Percentiles rank a stretch among this genome's conserved stretches.
Evolutionary conservation across 495 filamentous ascomycete species (phyloP).

Genomic region (Aspergillus incahuasiensis): DNA sequence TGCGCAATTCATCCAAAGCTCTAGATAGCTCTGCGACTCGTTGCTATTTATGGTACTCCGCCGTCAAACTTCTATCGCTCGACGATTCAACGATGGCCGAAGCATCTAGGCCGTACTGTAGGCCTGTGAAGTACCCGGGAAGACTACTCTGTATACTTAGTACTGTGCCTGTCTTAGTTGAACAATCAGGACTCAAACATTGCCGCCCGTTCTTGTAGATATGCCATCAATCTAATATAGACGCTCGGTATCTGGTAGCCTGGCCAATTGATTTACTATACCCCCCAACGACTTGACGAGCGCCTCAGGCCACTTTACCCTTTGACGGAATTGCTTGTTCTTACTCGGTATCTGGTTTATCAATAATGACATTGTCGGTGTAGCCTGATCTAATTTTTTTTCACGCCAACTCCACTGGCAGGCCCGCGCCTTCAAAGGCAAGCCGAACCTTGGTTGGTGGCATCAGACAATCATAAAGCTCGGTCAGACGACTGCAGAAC

Average conservation of each 20-base stretch:
- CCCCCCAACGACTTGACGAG: not conserved
- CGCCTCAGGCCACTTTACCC: not conserved
- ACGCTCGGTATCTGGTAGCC: not conserved
- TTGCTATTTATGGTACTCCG: too few species aligned
- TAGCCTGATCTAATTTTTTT: constrained; percentile 7
- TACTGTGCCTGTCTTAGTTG: not conserved
- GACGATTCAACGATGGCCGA: too few species aligned
- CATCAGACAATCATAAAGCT: not conserved
- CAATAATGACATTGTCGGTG: not conserved
- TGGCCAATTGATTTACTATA: not conserved
- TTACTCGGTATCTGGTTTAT: not conserved
- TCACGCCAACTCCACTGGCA: constrained; percentile 9
- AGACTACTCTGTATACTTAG: not conserved
- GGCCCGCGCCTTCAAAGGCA: constrained; percentile 12
- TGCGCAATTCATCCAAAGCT: too few species aligned
- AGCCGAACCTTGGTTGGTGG: constrained; percentile 11
- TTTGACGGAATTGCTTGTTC: not conserved
- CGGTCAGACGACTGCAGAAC: not conserved
- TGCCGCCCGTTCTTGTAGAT: constrained; percentile 1
- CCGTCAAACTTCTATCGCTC: too few species aligned
- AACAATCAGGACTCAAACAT: not conserved
- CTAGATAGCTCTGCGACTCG: too few species aligned
- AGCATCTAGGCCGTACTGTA: too few species aligned
- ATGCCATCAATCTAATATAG: not conserved
- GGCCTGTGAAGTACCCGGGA: too few species aligned